Base-by-base conservation (phyloP, 106 monocot genomes). In the Allium sativum region DNA sequence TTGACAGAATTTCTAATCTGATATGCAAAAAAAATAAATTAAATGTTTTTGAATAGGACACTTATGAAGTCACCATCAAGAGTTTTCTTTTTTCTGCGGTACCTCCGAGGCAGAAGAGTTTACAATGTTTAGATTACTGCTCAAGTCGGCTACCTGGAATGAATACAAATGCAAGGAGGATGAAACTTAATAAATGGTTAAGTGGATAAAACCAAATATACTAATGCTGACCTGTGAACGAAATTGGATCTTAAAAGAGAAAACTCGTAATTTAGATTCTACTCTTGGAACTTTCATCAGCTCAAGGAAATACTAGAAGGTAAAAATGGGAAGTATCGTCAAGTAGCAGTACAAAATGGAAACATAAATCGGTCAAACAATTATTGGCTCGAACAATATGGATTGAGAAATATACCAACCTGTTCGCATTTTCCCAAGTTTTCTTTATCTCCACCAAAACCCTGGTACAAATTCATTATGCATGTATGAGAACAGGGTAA, bases 171-270 rank as follows among this genome's bases (percentile, higher is more conserved):
- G 31, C 31, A 31, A 3, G 31, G 31, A 31, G 31, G 31, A 31
- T 31, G 31, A 31, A 31, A 31, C 31, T 31, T 44, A 50, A 56
- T 52, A 21, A 48, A 14, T 45, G 21, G 12, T 53, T 59, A 9
- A 43, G 19, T 31, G n/a, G 7, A 43, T 42, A 67, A 22, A 51
- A 13, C 6, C 16, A 62, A n/a, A 21, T 19, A 15, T 55, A 22
- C 58, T 19, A 18, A 40, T 31, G 15, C 44, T 17, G 13, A 95
- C 94, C 86, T 90, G 90, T 18, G 83, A 73, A 42, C 52, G 66
- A 48, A 95, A 95, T 62, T 95, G 94, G 65, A 95, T 95, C 75
- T 90, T 95, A 48, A 94, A 94, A 18, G 78, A 89, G 65, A 94
- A 89, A 21, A 89, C 89, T 59, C 86, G 78, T 17, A 95, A 81